Conservation (phyloP, 208 protist species). For the Phytomonas francai region DNA sequence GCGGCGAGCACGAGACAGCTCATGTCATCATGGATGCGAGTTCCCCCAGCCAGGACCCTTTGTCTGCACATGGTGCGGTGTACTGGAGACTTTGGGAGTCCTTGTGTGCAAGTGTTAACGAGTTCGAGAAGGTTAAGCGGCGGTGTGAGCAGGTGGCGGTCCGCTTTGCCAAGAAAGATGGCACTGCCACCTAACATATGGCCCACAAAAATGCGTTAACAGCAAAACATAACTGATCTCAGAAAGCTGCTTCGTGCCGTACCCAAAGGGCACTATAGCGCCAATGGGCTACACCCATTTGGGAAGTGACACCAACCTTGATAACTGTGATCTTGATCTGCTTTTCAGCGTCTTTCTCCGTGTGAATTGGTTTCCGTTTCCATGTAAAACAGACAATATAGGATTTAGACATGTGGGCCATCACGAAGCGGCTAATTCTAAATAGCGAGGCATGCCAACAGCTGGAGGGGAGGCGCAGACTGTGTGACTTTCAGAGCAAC, state of each 20-base stretch:
- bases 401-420: constrained; percentile 27
- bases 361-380: not conserved
- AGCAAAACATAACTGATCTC: not conserved
- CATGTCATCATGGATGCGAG: constrained; percentile 62
- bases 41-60: constrained; percentile 60
- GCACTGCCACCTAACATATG: too few relatives aligned
- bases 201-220: not conserved
- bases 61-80: constrained; percentile 30
- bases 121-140: constrained; percentile 61
- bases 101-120: constrained; percentile 38
- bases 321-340: not conserved
- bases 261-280: not conserved
- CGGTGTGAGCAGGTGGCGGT: constrained; percentile 50
- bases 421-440: constrained; percentile 20
- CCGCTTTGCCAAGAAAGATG: constrained; percentile 18
- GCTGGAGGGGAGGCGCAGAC: constrained; percentile 13
- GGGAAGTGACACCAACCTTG: not conserved
- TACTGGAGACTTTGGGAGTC: constrained; percentile 79
- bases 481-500: constrained; percentile 25
- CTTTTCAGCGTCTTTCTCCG: not conserved
- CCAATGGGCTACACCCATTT: not conserved
- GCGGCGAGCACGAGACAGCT: constrained; percentile 33
- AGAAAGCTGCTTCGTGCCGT: not conserved
- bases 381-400: not conserved
- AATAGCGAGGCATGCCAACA: constrained; percentile 15